Percentiles rank a stretch among this genome's conserved stretches.
phyloP scores from a whole-genome alignment of 2,329 filamentous ascomycete genomes.

The Tympanopsis confertula region DNA sequence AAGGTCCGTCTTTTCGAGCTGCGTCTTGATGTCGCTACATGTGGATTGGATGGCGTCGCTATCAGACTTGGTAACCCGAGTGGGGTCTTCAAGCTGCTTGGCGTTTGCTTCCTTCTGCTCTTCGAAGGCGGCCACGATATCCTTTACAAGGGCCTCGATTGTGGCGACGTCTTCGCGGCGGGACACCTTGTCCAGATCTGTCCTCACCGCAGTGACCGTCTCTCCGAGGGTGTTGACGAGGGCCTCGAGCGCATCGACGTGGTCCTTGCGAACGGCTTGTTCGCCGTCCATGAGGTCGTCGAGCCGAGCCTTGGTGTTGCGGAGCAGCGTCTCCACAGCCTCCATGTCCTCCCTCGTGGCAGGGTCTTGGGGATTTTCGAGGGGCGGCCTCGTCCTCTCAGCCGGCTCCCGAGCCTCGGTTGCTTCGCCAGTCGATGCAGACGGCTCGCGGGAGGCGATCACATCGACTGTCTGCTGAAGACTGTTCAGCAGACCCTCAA shows the following conservation, averaged over 20 bases:
- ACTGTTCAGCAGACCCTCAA: conserved; percentile 26
- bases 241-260: conserved; percentile 53
- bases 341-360: conserved; percentile 75
- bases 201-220: conserved; percentile 51
- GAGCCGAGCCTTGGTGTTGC: conserved; percentile 77
- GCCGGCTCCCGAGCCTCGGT: background rate
- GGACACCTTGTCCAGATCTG: conserved; percentile 58
- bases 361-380: conserved; percentile 26
- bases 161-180: conserved; percentile 69
- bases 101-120: conserved; percentile 54
- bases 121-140: conserved; percentile 65
- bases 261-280: conserved; percentile 55
- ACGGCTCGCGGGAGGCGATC: conserved; percentile 24
- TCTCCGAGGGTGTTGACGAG: conserved; percentile 65
- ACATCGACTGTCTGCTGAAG: conserved; percentile 47
- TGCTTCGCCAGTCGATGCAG: background rate
- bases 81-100: conserved; percentile 40
- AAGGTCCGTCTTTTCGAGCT: conserved; percentile 60
- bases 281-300: conserved; percentile 70
- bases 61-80: conserved; percentile 69
- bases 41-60: conserved; percentile 70
- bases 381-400: background rate
- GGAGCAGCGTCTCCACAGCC: conserved; percentile 79
- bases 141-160: conserved; percentile 67
- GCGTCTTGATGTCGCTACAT: conserved; percentile 73